Conservation (phyloP, 345 rosid species). For the Luvunga scandens region DNA sequence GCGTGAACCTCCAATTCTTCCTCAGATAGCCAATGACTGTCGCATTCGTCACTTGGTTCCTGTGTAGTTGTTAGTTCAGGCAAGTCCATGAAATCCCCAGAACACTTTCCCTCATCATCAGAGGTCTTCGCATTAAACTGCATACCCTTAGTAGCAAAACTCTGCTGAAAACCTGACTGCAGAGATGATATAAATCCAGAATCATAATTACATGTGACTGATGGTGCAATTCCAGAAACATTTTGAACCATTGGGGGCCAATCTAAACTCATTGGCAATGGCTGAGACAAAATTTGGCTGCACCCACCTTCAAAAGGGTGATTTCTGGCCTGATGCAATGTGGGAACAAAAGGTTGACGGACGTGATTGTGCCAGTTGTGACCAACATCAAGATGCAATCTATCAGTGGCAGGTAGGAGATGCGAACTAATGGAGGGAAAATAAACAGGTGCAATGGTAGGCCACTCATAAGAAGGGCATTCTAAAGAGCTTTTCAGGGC, state of each 20-base stretch:
- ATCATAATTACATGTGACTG: constrained; percentile 69
- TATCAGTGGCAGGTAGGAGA: constrained; percentile 83
- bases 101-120: constrained; percentile 51
- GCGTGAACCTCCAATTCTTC: constrained; percentile 86
- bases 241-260: constrained; percentile 96
- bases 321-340: constrained; percentile 74
- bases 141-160: constrained; percentile 38
- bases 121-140: constrained; percentile 33
- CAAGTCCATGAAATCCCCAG: constrained; percentile 58
- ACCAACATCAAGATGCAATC: constrained; percentile 95
- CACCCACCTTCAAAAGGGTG: constrained; percentile 62
- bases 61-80: constrained; percentile 52
- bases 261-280: constrained; percentile 85
- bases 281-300: constrained; percentile 62
- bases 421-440: constrained; percentile 71
- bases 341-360: constrained; percentile 70
- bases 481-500: constrained; percentile 45
- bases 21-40: constrained; percentile 86
- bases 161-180: constrained; percentile 51
- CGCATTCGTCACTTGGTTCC: constrained; percentile 66
- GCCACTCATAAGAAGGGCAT: constrained; percentile 84
- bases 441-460: constrained; percentile 66
- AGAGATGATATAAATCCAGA: constrained; percentile 58
- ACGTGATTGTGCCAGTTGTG: constrained; percentile 72
- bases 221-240: constrained; percentile 61